These are phyloP conservation scores for Decorospora gaudefroyi DNA, from an alignment of 2,329 filamentous ascomycete genomes.

Conservation along the genomic window DNA sequence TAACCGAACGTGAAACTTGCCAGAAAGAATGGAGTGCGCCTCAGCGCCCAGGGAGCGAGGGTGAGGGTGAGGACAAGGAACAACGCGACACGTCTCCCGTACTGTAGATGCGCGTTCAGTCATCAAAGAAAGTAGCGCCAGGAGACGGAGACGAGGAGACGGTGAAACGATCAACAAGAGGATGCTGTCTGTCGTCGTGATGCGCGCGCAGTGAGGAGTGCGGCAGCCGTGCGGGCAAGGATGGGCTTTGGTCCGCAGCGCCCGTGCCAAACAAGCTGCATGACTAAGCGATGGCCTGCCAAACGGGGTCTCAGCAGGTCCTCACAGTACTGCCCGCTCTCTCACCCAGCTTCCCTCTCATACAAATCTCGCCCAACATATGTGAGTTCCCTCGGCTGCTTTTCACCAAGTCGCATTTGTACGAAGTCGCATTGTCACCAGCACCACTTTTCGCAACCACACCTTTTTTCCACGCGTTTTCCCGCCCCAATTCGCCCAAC, in stretches of 20 bases:
- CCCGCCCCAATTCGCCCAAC: constrained; percentile 36
- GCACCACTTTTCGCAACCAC: constrained; percentile 34
- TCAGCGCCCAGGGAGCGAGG: constrained; percentile 16
- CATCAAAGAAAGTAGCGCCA: too few species aligned
- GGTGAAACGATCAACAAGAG: too few species aligned
- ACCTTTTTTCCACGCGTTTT: constrained; percentile 42
- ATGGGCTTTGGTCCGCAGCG: constrained; percentile 17
- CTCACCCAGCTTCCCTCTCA: constrained; percentile 22
- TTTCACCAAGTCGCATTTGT: constrained; percentile 13
- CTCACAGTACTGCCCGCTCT: not conserved
- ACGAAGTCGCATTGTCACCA: constrained; percentile 21
- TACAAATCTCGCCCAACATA: constrained; percentile 34
- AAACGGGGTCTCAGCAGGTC: not conserved
- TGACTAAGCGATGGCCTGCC: too few species aligned
- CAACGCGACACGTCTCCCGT: too few species aligned
- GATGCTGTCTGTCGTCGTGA: constrained; percentile 10
- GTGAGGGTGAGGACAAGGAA: too few species aligned
- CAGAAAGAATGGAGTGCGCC: constrained; percentile 24
- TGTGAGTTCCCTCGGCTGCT: constrained; percentile 44
- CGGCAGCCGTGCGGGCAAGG: constrained; percentile 17
- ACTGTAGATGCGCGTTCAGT: too few species aligned
- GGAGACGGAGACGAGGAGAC: constrained; percentile 14
- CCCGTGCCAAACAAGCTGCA: not conserved
- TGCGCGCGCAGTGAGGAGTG: constrained; percentile 21
- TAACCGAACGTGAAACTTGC: constrained; percentile 41